Evolutionary conservation across 2,329 filamentous ascomycete species (phyloP).

Genomic region (Fusarium virguliforme): DNA sequence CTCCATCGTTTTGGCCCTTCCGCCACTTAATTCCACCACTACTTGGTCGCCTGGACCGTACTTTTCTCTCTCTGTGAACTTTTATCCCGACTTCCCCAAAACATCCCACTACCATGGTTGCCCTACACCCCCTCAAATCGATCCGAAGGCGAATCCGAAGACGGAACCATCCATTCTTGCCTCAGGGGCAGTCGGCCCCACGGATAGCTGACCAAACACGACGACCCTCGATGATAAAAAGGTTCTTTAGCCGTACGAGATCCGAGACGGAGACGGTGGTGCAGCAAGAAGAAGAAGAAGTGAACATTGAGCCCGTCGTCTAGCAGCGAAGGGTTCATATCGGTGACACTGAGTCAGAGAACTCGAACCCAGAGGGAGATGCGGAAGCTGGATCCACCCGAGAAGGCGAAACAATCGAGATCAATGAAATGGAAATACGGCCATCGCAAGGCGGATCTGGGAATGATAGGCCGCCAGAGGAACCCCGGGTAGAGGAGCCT

Average conservation of each 20-base stretch:
- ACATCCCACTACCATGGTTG: constrained; percentile 3
- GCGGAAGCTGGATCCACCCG: not conserved
- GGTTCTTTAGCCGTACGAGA: not conserved
- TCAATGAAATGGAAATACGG: not conserved
- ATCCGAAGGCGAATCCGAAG: not conserved
- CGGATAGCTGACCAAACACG: constrained; percentile 1
- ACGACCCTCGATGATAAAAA: not conserved
- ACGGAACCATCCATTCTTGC: not conserved
- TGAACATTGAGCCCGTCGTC: not conserved
- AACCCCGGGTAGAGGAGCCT: not conserved
- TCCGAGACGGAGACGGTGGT: too few species aligned
- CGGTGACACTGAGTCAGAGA: not conserved
- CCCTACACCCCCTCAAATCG: not conserved
- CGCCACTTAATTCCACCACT: not conserved
- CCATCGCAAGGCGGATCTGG: not conserved
- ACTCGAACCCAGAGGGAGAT: not conserved
- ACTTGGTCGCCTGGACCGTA: not conserved
- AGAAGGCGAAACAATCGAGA: not conserved
- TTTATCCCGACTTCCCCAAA: not conserved
- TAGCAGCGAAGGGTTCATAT: not conserved
- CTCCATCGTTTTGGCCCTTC: not conserved
- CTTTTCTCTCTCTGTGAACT: constrained; percentile 11
- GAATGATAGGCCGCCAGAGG: not conserved
- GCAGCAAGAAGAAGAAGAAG: not conserved
- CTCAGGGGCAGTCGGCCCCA: not conserved